These are phyloP conservation scores for Thraustochytrium striatum DNA, from an alignment of 352 stramenopile species.

Conservation along the genomic window DNA sequence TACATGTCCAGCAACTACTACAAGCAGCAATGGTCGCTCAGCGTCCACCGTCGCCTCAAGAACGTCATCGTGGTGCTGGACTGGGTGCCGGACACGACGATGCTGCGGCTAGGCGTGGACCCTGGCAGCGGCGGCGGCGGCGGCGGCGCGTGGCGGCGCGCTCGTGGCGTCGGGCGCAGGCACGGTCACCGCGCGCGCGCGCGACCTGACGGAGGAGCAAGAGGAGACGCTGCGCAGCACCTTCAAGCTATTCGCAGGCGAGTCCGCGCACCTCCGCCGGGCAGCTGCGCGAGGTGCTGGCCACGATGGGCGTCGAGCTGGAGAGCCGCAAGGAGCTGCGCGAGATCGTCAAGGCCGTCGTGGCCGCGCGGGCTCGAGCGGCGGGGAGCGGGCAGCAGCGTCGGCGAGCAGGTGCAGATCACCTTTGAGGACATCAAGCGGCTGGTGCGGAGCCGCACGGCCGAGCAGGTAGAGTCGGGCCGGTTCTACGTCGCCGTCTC, in stretches of 20 bases:
- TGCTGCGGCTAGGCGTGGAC: constrained; percentile 52
- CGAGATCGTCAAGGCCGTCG: constrained; percentile 61
- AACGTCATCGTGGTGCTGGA: constrained; percentile 86
- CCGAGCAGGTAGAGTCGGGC: constrained; percentile 72
- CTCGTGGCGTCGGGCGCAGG: neutral
- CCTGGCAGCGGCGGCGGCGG: constrained; percentile 31
- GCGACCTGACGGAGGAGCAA: constrained; percentile 64
- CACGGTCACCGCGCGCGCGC: constrained; percentile 12
- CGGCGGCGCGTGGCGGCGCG: neutral
- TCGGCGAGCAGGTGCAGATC: no score
- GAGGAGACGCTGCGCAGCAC: constrained; percentile 71
- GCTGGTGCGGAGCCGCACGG: constrained; percentile 66
- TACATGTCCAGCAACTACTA: constrained; percentile 72
- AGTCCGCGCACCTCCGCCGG: constrained; percentile 57
- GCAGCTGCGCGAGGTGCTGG: constrained; percentile 55
- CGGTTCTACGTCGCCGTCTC: constrained; percentile 89
- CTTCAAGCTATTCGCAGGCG: constrained; percentile 70
- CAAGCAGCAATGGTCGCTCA: constrained; percentile 68
- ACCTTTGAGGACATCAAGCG: constrained; percentile 66
- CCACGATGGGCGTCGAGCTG: constrained; percentile 72
- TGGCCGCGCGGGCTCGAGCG: no score
- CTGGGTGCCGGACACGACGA: constrained; percentile 68
- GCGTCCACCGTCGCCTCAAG: constrained; percentile 76
- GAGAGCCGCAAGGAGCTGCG: constrained; percentile 54
- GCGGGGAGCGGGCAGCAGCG: no score